These are phyloP conservation scores for Xylogone sp. DNA, from an alignment of 2,329 filamentous ascomycete species.

Conservation along the genomic window DNA sequence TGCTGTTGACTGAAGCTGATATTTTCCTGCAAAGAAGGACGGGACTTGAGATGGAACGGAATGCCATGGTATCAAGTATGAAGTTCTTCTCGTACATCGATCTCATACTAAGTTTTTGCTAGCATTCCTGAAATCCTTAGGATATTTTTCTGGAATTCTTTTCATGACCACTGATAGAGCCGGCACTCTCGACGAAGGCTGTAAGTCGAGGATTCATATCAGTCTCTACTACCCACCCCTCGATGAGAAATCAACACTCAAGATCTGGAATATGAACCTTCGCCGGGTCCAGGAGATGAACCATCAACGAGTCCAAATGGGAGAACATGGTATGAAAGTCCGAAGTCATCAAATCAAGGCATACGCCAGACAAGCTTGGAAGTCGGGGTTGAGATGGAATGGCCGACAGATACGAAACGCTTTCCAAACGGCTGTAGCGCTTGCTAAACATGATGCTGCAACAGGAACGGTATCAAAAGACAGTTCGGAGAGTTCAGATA, in stretches of 20 bases:
- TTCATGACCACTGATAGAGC: constrained; percentile 30
- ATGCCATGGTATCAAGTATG: constrained; percentile 29
- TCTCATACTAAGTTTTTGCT: no score
- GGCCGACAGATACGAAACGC: constrained; percentile 9
- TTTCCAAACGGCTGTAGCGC: constrained; percentile 6
- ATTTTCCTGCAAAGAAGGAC: constrained; percentile 40
- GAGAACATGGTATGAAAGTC: constrained; percentile 1
- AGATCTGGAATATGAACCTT: constrained; percentile 8
- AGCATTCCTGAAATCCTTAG: no score
- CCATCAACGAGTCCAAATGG: no score
- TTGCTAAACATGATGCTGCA: background rate
- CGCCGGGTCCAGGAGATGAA: no score
- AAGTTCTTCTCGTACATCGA: no score
- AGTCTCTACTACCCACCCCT: constrained; percentile 14
- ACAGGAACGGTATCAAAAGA: no score
- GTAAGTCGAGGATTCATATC: constrained; percentile 24
- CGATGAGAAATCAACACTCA: constrained; percentile 14
- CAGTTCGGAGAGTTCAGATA: no score
- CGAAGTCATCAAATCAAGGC: constrained; percentile 1
- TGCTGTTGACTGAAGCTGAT: constrained; percentile 68
- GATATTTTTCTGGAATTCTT: constrained; percentile 31
- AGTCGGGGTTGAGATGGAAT: constrained; percentile 1
- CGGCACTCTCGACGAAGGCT: constrained; percentile 20
- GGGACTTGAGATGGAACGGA: constrained; percentile 30
- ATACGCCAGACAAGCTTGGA: background rate